Conservation (phyloP, 78 protist genomes). For the Pigoraptor vietnamica region DNA sequence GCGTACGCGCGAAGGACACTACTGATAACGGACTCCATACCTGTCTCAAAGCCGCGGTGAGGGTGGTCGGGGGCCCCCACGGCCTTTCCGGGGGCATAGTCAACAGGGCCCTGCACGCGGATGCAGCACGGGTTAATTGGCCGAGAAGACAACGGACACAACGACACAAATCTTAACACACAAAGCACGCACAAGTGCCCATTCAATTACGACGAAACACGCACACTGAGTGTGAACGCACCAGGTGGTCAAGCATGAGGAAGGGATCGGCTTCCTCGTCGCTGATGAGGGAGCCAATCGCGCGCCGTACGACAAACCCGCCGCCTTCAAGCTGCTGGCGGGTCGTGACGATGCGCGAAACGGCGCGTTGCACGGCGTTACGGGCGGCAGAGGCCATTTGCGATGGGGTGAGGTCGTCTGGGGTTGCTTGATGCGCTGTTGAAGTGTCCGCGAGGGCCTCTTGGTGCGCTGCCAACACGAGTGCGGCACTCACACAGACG, state of each 20-base stretch:
- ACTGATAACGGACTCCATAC: not conserved
- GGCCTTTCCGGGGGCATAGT: not conserved
- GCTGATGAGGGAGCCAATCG: not conserved
- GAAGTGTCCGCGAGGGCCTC: too few species aligned
- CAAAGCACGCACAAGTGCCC: not conserved
- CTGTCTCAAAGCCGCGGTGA: constrained; percentile 60
- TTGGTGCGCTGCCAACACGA: too few species aligned
- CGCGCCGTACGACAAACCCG: not conserved
- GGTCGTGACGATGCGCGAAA: not conserved
- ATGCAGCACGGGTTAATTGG: not conserved
- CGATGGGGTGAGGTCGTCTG: too few species aligned
- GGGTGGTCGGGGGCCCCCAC: constrained; percentile 54
- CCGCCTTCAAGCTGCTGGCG: not conserved
- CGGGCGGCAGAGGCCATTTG: too few species aligned
- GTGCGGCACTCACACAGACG: too few species aligned
- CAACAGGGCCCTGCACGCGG: not conserved
- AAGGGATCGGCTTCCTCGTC: constrained; percentile 6
- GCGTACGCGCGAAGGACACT: not conserved
- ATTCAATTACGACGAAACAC: not conserved
- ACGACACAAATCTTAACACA: not conserved
- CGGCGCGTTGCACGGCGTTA: not conserved
- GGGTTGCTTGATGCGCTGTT: too few species aligned
- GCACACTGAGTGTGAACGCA: not conserved
- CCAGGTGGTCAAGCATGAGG: constrained; percentile 16
- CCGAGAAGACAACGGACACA: not conserved